Evolutionary conservation across 1,284 basidiomycete species (phyloP), one percentile per base, ranked within the genome.

Genomic region (Papiliotrema flavescens): DNA sequence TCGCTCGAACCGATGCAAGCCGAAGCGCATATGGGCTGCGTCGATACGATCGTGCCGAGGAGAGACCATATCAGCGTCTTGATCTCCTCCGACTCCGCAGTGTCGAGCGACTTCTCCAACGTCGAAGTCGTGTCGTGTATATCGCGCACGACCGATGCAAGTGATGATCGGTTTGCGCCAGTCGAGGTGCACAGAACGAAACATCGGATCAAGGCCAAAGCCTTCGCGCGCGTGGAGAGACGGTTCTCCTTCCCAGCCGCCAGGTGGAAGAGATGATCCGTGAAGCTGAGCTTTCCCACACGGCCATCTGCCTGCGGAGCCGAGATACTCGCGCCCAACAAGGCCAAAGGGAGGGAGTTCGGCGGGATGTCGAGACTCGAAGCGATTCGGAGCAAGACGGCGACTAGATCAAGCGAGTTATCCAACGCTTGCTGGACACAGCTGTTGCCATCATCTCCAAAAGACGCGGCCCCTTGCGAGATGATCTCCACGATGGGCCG

Each of bases 21-120:
- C 43, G 84, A 83, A 0, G 90, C 90, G 5, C 96, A 80, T 0
- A 92, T 90, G 1, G 93, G 91, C 67, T 95, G 91, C 53, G 85
- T 87, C 59, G 90, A 85, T 20, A 93, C 84, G 2, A 90, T 86
- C 14, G 89, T 80, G 0, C 87, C 80, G 24, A 95, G 84, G 64
- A 96, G 87, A 55, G 82, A 83, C 91, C 93, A 96, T 1, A 89
- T 83, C 0, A 86, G 82, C 42, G 84, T 84, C 6, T 88, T 84
- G 28, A 90, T 79, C 13, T 72, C 64, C 7, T 51, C 40, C 22
- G 57, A 47, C 19, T 56, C 53, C 13, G 59, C 64, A 7, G 47
- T 53, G 7, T 49, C 55, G 2, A 64, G 61, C 19, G 63, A 42
- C n/a, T 59, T 51, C 8, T 63, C 56, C 17, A 73, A 54, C 5